Base-by-base conservation (phyloP, 768 basidiomycete genomes). In the Termitomyces eurrhizus region DNA sequence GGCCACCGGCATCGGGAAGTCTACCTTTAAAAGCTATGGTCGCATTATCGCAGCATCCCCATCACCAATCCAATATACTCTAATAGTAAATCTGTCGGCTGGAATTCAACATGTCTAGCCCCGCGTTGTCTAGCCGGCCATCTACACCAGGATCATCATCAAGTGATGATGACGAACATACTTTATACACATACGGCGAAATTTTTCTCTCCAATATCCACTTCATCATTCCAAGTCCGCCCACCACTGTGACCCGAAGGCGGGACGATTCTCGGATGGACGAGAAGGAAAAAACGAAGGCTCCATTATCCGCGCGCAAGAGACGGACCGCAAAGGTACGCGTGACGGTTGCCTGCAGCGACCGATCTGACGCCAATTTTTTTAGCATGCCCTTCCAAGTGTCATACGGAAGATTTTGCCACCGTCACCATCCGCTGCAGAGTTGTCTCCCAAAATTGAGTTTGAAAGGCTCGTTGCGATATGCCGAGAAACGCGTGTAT, bases 141-240 rank as follows among this genome's bases (percentile, higher is more conserved):
- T 53, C 37, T 8, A 63, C 59, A 42, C 58, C 52, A 7, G 49
- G 26, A 41, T 58, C 58, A 14, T 55, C 41, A 11, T 55, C 57
- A n/a, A 45, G 51, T 29, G 18, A 45, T 32, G 74, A 72, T n/a
- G 73, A 78, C 18, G 73, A 76, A 59, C 65, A 81, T 62, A 77
- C 74, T 0, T 64, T 84, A 46, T 73, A 68, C 32, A 77, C 72
- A 13, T 82, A 72, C 44, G 81, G 83, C 8, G 79, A 83, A 29
- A 76, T 81, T 29, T 79, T 79, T 1, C 69, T 77, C 1, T 67
- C 74, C 26, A 75, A 78, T 48, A 64, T 71, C 29, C 69, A 74
- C 32, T 74, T 74, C 35, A 61, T 78, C 4, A 61, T 78, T 3
- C 75, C 75, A 0, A 70, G 75, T 16, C 65, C 69, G 35, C 66